Conservation (phyloP, 1,284 basidiomycete genomes). For the Cutaneotrichosporon cutaneum region DNA sequence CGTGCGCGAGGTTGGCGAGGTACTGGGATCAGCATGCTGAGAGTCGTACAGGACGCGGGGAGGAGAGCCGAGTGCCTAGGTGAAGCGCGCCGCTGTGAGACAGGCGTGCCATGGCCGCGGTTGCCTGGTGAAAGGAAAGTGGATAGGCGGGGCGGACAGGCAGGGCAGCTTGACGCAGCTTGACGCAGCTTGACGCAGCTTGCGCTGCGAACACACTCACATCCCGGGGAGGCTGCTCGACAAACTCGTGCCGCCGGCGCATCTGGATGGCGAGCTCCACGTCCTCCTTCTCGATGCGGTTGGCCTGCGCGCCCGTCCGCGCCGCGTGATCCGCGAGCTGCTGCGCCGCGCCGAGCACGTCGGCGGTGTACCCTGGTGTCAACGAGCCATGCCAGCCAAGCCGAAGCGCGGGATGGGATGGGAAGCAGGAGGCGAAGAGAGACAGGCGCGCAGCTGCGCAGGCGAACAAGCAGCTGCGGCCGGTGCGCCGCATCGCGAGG, state of each 20-base stretch:
- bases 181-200: neutral
- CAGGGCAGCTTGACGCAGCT: too few species aligned
- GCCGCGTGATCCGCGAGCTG: conserved; percentile 93
- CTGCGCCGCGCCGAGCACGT: conserved; percentile 84
- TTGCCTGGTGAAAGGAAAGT: too few species aligned
- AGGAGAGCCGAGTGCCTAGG: too few species aligned
- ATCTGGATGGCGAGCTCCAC: conserved; percentile 87
- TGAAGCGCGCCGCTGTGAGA: too few species aligned
- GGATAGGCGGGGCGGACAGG: too few species aligned
- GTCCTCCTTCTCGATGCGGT: conserved; percentile 86
- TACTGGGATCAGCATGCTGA: conserved; percentile 67
- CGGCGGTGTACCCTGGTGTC: conserved; percentile 70
- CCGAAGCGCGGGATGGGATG: too few species aligned
- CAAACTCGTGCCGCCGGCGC: conserved; percentile 91
- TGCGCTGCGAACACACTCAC: conserved; percentile 57
- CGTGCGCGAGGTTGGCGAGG: conserved; percentile 79
- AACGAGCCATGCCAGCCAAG: neutral
- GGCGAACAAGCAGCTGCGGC: too few species aligned
- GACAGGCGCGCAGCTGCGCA: too few species aligned
- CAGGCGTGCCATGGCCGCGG: too few species aligned
- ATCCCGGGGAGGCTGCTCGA: conserved; percentile 90
- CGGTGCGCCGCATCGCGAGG: too few species aligned
- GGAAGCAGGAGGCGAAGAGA: too few species aligned
- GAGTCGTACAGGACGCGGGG: neutral
- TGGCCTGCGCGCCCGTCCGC: conserved; percentile 55